Evolutionary conservation across 2,329 filamentous ascomycete genomes (phyloP).

Genomic region (Penicillium oxalicum): DNA sequence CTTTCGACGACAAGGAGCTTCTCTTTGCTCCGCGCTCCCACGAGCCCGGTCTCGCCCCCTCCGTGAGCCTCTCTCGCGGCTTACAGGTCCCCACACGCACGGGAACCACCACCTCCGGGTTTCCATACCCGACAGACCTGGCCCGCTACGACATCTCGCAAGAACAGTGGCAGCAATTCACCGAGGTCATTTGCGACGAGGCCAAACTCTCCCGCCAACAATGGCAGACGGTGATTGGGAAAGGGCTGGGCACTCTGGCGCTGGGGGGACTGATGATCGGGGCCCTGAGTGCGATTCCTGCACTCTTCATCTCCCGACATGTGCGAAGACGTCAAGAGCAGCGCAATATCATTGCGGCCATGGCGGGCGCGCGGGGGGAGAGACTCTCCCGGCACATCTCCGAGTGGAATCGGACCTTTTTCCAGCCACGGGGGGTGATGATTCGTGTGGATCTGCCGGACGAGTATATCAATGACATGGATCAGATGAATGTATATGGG

Average conservation of each 20-base stretch:
- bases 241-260: constrained; percentile 25
- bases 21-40: constrained; percentile 11
- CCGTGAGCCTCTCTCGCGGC: constrained; percentile 20
- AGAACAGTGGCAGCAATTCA: constrained; percentile 25
- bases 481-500: constrained; percentile 18
- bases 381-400: constrained; percentile 19
- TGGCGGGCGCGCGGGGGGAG: constrained; percentile 9
- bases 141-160: constrained; percentile 15
- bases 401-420: constrained; percentile 27
- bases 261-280: constrained; percentile 29
- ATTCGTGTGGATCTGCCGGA: constrained; percentile 29
- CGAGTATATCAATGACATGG: constrained; percentile 22
- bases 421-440: constrained; percentile 23
- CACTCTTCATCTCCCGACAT: constrained; percentile 18
- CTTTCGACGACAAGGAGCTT: constrained; percentile 9
- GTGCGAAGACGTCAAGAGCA: constrained; percentile 19
- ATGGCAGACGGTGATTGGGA: constrained; percentile 27
- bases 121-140: constrained; percentile 26
- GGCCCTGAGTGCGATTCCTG: constrained; percentile 25
- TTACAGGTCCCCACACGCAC: constrained; percentile 28
- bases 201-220: constrained; percentile 25
- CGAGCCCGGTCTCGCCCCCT: constrained; percentile 16
- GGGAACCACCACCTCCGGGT: constrained; percentile 24
- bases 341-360: constrained; percentile 21
- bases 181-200: constrained; percentile 21